Percentiles rank a stretch among this genome's conserved stretches.
These are phyloP conservation scores for Crepidotus variabilis DNA, from an alignment of 768 basidiomycete species.

Conservation along the genomic window DNA sequence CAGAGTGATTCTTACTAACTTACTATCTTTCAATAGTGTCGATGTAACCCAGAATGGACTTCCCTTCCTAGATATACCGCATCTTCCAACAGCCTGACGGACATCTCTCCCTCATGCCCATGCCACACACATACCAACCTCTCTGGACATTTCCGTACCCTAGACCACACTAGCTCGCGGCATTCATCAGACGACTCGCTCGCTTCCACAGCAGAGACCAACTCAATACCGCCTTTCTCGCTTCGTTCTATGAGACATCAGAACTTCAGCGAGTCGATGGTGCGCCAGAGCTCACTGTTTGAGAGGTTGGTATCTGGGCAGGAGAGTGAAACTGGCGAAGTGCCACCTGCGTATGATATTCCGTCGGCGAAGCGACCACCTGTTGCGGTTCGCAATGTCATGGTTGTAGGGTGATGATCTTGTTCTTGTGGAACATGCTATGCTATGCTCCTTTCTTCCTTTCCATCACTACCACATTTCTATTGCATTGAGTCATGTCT, in stretches of 20 bases:
- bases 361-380: neutral
- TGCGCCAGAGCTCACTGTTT: conserved; percentile 51
- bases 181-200: conserved; percentile 19
- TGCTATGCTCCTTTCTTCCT: neutral
- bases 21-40: conserved; percentile 45
- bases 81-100: conserved; percentile 32
- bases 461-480: neutral
- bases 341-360: conserved; percentile 68
- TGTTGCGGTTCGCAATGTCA: neutral
- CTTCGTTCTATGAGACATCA: conserved; percentile 25
- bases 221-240: conserved; percentile 24
- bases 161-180: conserved; percentile 1
- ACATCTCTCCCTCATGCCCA: conserved; percentile 39
- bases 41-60: conserved; percentile 77
- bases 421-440: neutral
- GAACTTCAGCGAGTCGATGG: conserved; percentile 28
- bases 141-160: neutral
- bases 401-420: neutral
- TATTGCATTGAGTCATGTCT: neutral
- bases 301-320: conserved; percentile 82
- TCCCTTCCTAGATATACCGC: conserved; percentile 74
- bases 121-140: conserved; percentile 29
- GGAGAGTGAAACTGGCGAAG: conserved; percentile 78
- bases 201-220: conserved; percentile 31
- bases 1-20: neutral